Evolutionary conservation across 108 stramenopile species (phyloP), one percentile per base, ranked within the genome.

Genomic region (Skeletonema grethae): DNA sequence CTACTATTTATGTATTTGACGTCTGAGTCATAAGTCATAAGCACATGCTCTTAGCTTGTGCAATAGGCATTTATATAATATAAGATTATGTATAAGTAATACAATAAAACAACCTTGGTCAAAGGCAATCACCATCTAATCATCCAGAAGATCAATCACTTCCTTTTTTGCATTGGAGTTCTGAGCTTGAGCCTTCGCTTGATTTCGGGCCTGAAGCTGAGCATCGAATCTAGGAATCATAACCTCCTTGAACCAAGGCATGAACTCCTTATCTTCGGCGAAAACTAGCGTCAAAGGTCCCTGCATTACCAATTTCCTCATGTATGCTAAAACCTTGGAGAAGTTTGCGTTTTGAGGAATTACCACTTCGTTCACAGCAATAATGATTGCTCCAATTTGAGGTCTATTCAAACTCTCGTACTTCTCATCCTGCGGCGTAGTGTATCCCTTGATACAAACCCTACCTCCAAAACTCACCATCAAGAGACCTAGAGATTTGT

Each of bases 311-410:
- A 24, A 57, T 34, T 15, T 31, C 70, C 39, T 70, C 72, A 75
- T 67, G 0, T 61, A 68, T 2, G 13, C 7, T 18, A 75, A 61
- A 5, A 75, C 67, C 53, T 75, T 57, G 48, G 39, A 7, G 31
- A 75, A 68, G 12, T 45, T 13, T 55, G 67, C 5, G 7, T 16
- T 22, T 16, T 61, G 48, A 28, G 72, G 72, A 18, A 77, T 32
- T 29, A 74, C 16, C 48, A 36, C 10, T 43, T 80, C 85, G 67
- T 88, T 87, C 13, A 85, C 73, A 29, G 86, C 82, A 8, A 88
- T 74, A 39, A 91, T 61, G 53, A 88, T 79, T 61, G 86, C 75
- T 36, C 87, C 90, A 24, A 85, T 65, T 55, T 43, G 61, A 13
- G 87, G 87, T 64, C 61, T 82, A 34, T 9, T 15, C 10, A 10